These are phyloP conservation scores for Suhomyces anneliseae DNA, from an alignment of 1,139 yeast species.

Conservation along the genomic window DNA sequence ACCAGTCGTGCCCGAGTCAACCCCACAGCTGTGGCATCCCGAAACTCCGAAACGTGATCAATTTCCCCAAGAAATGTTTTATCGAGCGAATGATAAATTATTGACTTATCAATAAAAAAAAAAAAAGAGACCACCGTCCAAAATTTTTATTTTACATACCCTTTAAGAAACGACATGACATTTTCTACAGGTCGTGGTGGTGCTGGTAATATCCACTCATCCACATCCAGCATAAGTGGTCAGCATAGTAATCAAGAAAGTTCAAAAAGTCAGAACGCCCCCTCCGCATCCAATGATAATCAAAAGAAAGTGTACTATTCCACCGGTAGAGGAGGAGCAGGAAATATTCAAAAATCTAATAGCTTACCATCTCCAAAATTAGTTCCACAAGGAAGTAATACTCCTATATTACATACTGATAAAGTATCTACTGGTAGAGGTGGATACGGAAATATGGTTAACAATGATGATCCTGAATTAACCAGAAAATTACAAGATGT, in stretches of 20 bases:
- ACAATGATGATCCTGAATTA: constrained; percentile 58
- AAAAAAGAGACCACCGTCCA: too few species aligned
- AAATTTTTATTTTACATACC: not conserved
- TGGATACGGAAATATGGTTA: constrained; percentile 77
- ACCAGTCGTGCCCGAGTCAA: not conserved
- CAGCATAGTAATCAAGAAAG: constrained; percentile 14
- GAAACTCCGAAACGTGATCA: constrained; percentile 11
- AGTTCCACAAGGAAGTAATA: constrained; percentile 61
- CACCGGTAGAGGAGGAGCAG: constrained; percentile 85
- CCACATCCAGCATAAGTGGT: constrained; percentile 19
- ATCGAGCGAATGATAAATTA: not conserved
- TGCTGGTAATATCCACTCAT: constrained; percentile 26
- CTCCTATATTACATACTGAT: constrained; percentile 60
- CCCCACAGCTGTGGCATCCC: constrained; percentile 5
- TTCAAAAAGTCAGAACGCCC: constrained; percentile 6
- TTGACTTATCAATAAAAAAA: too few species aligned
- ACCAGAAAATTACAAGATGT: constrained; percentile 73
- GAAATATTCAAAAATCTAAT: constrained; percentile 55
- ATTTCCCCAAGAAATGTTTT: constrained; percentile 9
- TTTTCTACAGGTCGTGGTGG: constrained; percentile 28
- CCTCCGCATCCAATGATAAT: constrained; percentile 6
- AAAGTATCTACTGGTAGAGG: constrained; percentile 77
- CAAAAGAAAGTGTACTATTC: constrained; percentile 47
- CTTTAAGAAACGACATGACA: constrained; percentile 10
- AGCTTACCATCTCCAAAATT: constrained; percentile 53